These are phyloP conservation scores for Trichosporon sp. DNA, from an alignment of 1,284 basidiomycete species.

Conservation along the genomic window DNA sequence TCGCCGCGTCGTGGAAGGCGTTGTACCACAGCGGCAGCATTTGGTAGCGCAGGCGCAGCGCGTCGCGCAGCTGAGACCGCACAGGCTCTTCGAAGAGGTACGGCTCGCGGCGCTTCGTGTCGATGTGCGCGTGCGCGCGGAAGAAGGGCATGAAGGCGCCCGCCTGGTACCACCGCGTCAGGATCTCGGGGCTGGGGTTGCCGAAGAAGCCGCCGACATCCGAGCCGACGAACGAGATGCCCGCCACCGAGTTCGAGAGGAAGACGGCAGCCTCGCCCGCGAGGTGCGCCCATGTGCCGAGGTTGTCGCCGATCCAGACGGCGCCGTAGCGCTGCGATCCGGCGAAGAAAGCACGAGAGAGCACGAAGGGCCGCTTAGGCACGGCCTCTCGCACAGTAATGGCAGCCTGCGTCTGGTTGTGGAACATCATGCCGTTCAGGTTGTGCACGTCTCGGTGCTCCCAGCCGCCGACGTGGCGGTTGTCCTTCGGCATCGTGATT, in stretches of 20 bases:
- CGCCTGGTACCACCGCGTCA: constrained; percentile 95
- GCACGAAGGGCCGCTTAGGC: constrained; percentile 81
- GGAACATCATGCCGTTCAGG: constrained; percentile 52
- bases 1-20: constrained; percentile 79
- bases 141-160: constrained; percentile 96
- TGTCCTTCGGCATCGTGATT: constrained; percentile 94
- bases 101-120: constrained; percentile 95
- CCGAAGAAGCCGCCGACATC: constrained; percentile 99
- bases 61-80: constrained; percentile 70
- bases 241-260: constrained; percentile 81
- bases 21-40: constrained; percentile 95
- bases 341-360: constrained; percentile 90
- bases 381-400: constrained; percentile 68
- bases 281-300: constrained; percentile 96
- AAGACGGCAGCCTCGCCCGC: constrained; percentile 91
- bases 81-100: constrained; percentile 87
- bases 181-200: constrained; percentile 88
- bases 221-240: constrained; percentile 88
- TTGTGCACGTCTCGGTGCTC: constrained; percentile 83
- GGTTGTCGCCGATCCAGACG: constrained; percentile 98
- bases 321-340: constrained; percentile 94
- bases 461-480: constrained; percentile 83
- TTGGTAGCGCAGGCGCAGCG: constrained; percentile 76
- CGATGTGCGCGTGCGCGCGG: constrained; percentile 95
- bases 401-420: constrained; percentile 80